Base-by-base conservation (phyloP, 1,284 basidiomycete species). In the Sparassis latifolia region DNA sequence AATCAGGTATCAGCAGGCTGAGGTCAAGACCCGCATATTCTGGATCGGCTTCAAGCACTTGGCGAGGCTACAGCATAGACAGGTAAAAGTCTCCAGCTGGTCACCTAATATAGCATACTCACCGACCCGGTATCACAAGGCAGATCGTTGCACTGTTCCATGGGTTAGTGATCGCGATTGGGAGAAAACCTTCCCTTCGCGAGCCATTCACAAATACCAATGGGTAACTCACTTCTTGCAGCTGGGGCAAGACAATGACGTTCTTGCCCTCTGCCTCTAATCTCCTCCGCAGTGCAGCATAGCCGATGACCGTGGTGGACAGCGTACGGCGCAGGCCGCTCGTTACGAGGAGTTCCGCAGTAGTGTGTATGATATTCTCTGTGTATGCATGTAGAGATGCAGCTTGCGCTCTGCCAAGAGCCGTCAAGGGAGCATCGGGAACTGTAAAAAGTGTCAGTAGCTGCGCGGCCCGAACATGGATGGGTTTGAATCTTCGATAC, bases 81-180 rank as follows among this genome's bases (percentile, higher is more conserved):
- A 42, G 32, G 3, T 39, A 31, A n/a, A 32, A 40, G 29, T 37
- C n/a, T 37, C 35, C 6, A 37, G 12, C 6, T 6, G 6, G 12
- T 12, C 35, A 37, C 35, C 12, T 37, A 12, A 30, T 32, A 33
- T 10, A 40, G 31, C 42, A 10, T 29, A 58, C 64, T 44, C 49
- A 66, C 65, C 20, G 61, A 66, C 20, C 66, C 65, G 20, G 53
- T 61, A 52, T 67, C 66, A 52, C 66, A 67, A 5, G 64, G 64
- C 6, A 61, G 51, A 33, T 60, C 52, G 52, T 64, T 65, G 42
- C 57, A 59, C 59, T 62, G 40, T 2, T 12, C 31, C 32, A 7
- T 31, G 28, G 29, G 4, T 27, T 42, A 42, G 42, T 31, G 43
- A 27, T 10, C 35, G 31, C 6, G 12, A n/a, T n/a, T 45, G 45